Base-by-base conservation (phyloP, 2,329 filamentous ascomycete genomes). In the Talaromyces sp. region DNA sequence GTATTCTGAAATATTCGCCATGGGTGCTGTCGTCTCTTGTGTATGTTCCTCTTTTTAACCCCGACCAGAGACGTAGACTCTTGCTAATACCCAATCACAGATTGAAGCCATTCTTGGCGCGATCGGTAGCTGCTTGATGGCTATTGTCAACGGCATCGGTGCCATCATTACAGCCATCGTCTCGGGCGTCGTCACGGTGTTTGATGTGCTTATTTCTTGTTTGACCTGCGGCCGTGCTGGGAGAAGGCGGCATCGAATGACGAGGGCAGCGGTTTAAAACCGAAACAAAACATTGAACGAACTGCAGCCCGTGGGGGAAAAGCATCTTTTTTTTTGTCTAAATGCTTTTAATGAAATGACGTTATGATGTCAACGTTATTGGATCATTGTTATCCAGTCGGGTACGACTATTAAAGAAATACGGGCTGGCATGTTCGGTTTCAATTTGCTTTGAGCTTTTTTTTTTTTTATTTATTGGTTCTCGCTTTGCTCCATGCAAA, bases 21-120 rank as follows among this genome's bases (percentile, higher is more conserved):
- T 95, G 90, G 90, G 90, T 79, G 89, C 88, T 76, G 87, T 95
- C 71, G 81, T 91, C 67, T 93, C 89, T 74, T 93, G 90, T 73
- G 90, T 93, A 90, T 71, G 89, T 84, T 56, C 24, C 38, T 24
- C 50, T 46, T 51, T 51, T n/a, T n/a, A n/a, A 38, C 21, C 10
- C 10, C 31, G 31, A 31, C 10, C 38, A 24, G 24, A 58, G 24
- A 49, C 24, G 14, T 27, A 58, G 60, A 38, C 24, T n/a, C n/a
- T 29, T 50, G 54, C 21, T 24, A 64, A 69, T 65, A 71, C 65
- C 46, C 46, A 63, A 5, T 26, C 29, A 62, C 65, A 89, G 86
- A 81, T 89, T 71, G 67, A 80, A 70, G 78, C 78, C 69, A 73
- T 84, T 72, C 82, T 89, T 76, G 82, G 71, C 54, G 83, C 87